phyloP scores from a whole-genome alignment of 106 monocot genomes.

The Dendrobium huoshanense region DNA sequence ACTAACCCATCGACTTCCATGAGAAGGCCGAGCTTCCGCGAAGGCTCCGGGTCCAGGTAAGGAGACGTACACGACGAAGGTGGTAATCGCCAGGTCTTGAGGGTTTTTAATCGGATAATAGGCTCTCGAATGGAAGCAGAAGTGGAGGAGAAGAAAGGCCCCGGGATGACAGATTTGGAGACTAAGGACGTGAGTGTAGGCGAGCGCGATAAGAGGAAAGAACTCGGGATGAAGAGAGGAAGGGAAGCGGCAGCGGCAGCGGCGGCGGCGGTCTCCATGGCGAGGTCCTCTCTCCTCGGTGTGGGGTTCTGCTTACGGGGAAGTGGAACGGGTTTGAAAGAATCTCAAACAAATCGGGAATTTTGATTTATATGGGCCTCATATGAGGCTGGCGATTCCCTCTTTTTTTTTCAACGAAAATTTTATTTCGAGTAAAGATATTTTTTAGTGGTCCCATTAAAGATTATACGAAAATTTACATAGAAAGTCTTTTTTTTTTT shows the following conservation, averaged over 20 bases:
- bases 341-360: no score
- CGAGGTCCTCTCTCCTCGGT: not conserved
- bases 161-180: constrained; percentile 6
- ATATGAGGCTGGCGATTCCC: no score
- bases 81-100: not conserved
- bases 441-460: no score
- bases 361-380: no score
- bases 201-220: constrained; percentile 8
- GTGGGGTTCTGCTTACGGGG: not conserved
- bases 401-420: no score
- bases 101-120: constrained; percentile 3
- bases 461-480: no score
- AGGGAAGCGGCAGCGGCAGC: constrained; percentile 1
- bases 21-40: constrained; percentile 36
- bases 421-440: no score
- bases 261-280: constrained; percentile 5
- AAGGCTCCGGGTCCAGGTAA: not conserved
- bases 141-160: constrained; percentile 2
- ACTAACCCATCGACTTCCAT: constrained; percentile 68
- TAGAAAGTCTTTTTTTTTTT: no score
- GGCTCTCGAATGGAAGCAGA: not conserved
- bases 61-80: constrained; percentile 10
- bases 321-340: no score
- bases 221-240: constrained; percentile 12
- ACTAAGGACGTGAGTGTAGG: constrained; percentile 6